Evolutionary conservation across 148 eudicot genomes (phyloP).

Genomic region (Spergularia marina): DNA sequence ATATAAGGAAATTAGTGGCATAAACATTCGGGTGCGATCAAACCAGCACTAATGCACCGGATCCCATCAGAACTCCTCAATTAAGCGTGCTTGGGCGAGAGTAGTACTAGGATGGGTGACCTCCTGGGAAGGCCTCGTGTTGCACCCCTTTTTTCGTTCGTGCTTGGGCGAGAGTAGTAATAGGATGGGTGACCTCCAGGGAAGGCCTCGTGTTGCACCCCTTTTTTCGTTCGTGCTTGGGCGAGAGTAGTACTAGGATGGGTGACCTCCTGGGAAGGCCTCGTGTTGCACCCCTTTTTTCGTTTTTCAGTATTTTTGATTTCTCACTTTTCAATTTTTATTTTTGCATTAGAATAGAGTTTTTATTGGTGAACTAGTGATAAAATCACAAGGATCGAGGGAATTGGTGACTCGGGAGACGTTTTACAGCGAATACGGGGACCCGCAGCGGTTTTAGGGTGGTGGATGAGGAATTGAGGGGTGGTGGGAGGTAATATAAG

Average conservation of each 20-base stretch:
- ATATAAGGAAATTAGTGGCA: too few relatives aligned
- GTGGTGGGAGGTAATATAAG: too few relatives aligned
- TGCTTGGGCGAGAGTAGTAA: conserved; percentile 77
- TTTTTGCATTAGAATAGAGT: too few relatives aligned
- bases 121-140: conserved; percentile 40
- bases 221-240: conserved; percentile 54
- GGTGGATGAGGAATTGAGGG: too few relatives aligned
- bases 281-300: conserved; percentile 43
- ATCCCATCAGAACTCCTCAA: conserved; percentile 49
- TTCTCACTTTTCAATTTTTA: too few relatives aligned
- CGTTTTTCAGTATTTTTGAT: too few relatives aligned
- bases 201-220: conserved; percentile 58
- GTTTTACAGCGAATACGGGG: too few relatives aligned
- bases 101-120: conserved; percentile 41
- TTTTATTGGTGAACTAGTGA: too few relatives aligned
- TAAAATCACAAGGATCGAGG: too few relatives aligned
- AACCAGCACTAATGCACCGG: conserved; percentile 60
- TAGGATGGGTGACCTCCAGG: conserved; percentile 63
- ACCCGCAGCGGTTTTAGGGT: too few relatives aligned
- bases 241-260: conserved; percentile 75
- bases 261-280: conserved; percentile 56
- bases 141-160: conserved; percentile 36
- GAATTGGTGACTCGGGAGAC: too few relatives aligned
- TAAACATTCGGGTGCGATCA: too few relatives aligned
- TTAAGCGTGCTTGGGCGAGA: conserved; percentile 47